Evolutionary conservation across 2,329 filamentous ascomycete genomes (phyloP), one percentile per base, ranked within the genome.

Genomic region (Helotiales sp.): DNA sequence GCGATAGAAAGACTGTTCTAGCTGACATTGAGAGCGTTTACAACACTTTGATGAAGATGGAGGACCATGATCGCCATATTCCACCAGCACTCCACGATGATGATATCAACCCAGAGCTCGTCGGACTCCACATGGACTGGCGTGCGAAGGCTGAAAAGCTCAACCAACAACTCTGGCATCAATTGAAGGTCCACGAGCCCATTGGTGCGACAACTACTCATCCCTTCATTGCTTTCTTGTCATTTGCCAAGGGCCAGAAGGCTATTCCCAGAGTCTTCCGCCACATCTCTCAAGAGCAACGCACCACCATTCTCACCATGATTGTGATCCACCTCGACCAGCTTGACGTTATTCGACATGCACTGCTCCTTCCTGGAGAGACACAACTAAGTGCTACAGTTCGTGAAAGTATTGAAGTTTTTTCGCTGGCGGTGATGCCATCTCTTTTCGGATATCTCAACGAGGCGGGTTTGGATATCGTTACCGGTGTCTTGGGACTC

Each of bases 221-320:
- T 78, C 96, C 96, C 0, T 99, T 99, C 80, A 97, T 99, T 73
- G 93, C 94, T 55, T 95, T 99, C 78, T 83, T 99, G 55, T 97
- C 94, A 4, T 96, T 96, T 76, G 88, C 90, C 73, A 99, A 99
- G 83, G 96, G 96, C 76, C 98, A 97, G 83, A 97, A 96, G 82
- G 93, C 92, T 1, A 93, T 99, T 68, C 93, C 93, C 59, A 93
- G 96, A 64, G 92, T 98, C 62, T 98, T 98, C 86, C 91, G 93
- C 50, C 93, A 97, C 76, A 92, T 97, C 61, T 91, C 92, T 70
- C 91, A 94, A 69, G 92, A 97, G 77, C 94, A 98, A 80, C 92
- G 95, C 59, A 94, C 96, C 24, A 98, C 94, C 0, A 93, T 98
- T 70, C 85, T 99, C 69, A 99, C 96, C 5, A 95, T 99, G 86